Evolutionary conservation across 306 rosid species (phyloP), one percentile per base, ranked within the genome.

Genomic region (Cyclanthera cordifolia): DNA sequence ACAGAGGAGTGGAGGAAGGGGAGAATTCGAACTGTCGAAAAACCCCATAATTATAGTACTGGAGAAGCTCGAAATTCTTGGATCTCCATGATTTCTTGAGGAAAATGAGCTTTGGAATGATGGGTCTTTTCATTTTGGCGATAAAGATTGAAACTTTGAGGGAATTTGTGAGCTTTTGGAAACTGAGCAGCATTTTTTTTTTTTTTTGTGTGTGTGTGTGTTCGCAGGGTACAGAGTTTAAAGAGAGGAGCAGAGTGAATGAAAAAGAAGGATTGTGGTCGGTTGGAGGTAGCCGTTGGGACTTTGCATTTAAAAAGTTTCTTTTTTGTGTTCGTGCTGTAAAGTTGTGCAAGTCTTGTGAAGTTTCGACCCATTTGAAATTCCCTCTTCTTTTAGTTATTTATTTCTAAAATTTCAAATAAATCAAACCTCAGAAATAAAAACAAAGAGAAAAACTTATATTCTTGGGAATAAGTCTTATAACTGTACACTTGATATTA

Each of bases 251-350:
- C 64, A 28, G 46, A 74, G 88, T 87, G 83, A 6, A 81, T 81
- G 86, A 79, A 78, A 81, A 77, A 78, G 68, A 81, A 81, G 1
- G 39, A 51, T 1, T 39, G 19, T 79, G 85, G 88, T 85, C 83
- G 90, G 95, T 83, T 50, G 75, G 45, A 74, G 67, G 79, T 87
- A 87, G 90, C 90, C 88, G 90, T 87, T 87, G 75, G 43, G 43
- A 21, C 20, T 6, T 15, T 57, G 21, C 5, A 6, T 57, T 57
- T 28, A 14, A 55, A 19, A 19, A 67, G 9, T n/a, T 20, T 55
- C 8, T 9, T 37, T 37, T 37, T 37, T 37, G 43, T 37, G 43
- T 37, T 11, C 8, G 43, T 37, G 43, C 43, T 37, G 43, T 37
- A 37, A 37, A 37, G 43, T 37, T 37, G n/a, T 37, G 43, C 43